Evolutionary conservation across 1,284 basidiomycete species (phyloP), one percentile per base, ranked within the genome.

Genomic region (Microbotryum scabiosae): DNA sequence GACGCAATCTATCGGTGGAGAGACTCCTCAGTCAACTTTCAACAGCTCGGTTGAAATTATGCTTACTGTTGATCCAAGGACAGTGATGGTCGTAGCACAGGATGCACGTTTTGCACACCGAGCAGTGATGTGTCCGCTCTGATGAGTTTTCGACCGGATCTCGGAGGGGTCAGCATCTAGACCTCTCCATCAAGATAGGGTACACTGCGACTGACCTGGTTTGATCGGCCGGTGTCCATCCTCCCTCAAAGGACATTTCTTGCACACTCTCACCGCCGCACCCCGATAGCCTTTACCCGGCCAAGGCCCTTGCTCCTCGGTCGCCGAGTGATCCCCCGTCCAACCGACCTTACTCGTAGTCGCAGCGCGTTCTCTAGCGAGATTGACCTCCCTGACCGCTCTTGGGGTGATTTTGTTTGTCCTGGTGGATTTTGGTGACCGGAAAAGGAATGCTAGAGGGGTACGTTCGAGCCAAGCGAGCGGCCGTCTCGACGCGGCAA

Each of bases 61-160:
- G 16, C 36, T 12, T 18, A 41, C 36, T 41, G 74, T 97, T 97
- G 68, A 98, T 85, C 94, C 94, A 92, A 87, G 75, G 69, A 56
- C 73, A 73, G 59, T 96, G 92, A 72, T 96, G 92, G 72, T 96
- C 92, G 76, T 88, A 97, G 74, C 96, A 91, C 55, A 97, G 76
- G 25, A 96, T 83, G 74, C 96, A 98, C 56, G 82, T 83, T 66
- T 90, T 88, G 76, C 94, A 98, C 67, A 96, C 85, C 12, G 86
- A 82, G 77, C 94, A 98, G 76, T 98, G 96, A 74, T 98, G 94
- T 3, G 93, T 81, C 74, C 96, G 85, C 85, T 97, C 78, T 45
- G 52, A 6, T 16, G 20, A 28, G n/a, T 20, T 41, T 41, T 18
- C 36, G 10, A 41, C 36, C 16, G 36, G 36, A 12, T 4, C 14